These are phyloP conservation scores for grape (Vitis vinifera) DNA, from an alignment of 164 flowering plant species.

Conservation along the genomic window ASM3070453v1 NC_081816.1:16808501-16809000, in stretches of 20 bases:
- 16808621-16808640: neutral
- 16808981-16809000: conserved; percentile 87
- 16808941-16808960: conserved; percentile 43
- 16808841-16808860: neutral
- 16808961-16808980: conserved; percentile 79
- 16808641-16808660: neutral
- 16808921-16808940: neutral
- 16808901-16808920: neutral
- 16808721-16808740: neutral
- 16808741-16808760: neutral
- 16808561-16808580: too few species aligned
- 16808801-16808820: neutral
- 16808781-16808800: neutral
- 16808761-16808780: neutral
- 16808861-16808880: neutral
- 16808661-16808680: neutral
- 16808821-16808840: neutral
- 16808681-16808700: neutral
- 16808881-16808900: neutral
- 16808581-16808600: too few species aligned
- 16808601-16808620: neutral
- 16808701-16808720: neutral
- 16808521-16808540: too few species aligned
- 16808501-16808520: too few species aligned
- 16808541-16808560: too few species aligned